Conservation (phyloP, 164 flowering plant species). For the Piper betle region DNA sequence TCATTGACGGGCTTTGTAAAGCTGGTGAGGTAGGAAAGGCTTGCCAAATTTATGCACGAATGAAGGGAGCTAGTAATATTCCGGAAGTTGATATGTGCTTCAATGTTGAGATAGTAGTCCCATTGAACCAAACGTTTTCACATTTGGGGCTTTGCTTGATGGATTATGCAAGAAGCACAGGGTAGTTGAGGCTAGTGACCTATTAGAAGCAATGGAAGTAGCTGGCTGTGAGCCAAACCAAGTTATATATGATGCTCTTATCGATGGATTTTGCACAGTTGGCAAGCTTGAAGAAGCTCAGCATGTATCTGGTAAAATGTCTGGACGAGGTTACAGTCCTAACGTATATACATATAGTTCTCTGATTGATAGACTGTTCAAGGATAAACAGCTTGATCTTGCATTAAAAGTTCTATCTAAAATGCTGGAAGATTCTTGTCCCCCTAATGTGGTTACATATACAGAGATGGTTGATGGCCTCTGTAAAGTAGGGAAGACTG, state of each 20-base stretch:
- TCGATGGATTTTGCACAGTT: constrained; percentile 86
- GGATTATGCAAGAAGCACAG: constrained; percentile 83
- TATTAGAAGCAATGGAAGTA: constrained; percentile 51
- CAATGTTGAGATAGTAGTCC: constrained; percentile 12
- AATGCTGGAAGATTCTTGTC: constrained; percentile 73
- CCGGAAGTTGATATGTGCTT: constrained; percentile 54
- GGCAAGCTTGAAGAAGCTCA: constrained; percentile 89
- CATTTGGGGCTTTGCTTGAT: constrained; percentile 87
- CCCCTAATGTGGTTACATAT: constrained; percentile 82
- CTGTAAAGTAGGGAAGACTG: constrained; percentile 77
- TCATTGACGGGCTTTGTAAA: constrained; percentile 88
- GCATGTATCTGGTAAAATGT: constrained; percentile 58
- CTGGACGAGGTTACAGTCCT: constrained; percentile 53
- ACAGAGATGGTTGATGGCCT: constrained; percentile 90
- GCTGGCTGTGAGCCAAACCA: constrained; percentile 70
- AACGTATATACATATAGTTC: constrained; percentile 70
- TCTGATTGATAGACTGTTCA: constrained; percentile 69
- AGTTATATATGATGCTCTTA: constrained; percentile 79
- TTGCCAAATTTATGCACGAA: constrained; percentile 56
- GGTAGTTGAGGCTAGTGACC: constrained; percentile 58
- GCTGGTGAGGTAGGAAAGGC: constrained; percentile 61
- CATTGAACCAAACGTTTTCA: constrained; percentile 58
- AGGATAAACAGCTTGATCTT: constrained; percentile 74
- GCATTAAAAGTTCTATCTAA: constrained; percentile 69
- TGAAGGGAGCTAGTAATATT: constrained; percentile 32